Evolutionary conservation across 1,284 basidiomycete species (phyloP).

Genomic region (Chondrostereum purpureum): DNA sequence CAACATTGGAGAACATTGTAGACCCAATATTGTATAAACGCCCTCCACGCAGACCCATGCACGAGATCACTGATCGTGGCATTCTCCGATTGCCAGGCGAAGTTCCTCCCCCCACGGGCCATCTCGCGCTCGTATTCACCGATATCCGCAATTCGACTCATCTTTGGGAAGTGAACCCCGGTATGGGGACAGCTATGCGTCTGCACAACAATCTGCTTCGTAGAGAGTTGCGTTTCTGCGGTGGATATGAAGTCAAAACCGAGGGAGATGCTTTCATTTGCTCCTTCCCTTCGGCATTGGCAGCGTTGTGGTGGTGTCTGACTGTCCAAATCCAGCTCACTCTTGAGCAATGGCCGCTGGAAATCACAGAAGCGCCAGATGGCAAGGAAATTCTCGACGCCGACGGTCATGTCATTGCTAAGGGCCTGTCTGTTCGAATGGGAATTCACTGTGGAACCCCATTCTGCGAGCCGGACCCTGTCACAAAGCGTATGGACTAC

Average conservation of each 20-base stretch:
- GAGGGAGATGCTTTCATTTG: slow-evolving; percentile 99
- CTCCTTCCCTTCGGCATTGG: slow-evolving; percentile 85
- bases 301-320: slow-evolving; percentile 90
- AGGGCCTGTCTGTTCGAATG: slow-evolving; percentile 95
- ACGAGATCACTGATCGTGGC: slow-evolving; percentile 44
- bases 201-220: slow-evolving; percentile 88
- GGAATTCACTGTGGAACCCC: slow-evolving; percentile 93
- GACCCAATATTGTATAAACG: slow-evolving; percentile 34
- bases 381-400: slow-evolving; percentile 78
- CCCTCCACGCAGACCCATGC: slow-evolving; percentile 24
- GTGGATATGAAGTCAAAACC: slow-evolving; percentile 98
- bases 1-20: slow-evolving; percentile 36
- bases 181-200: slow-evolving; percentile 94
- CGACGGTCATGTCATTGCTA: slow-evolving; percentile 68
- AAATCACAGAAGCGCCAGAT: slow-evolving; percentile 91
- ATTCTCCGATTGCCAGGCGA: slow-evolving; percentile 71
- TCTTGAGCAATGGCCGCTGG: slow-evolving; percentile 87
- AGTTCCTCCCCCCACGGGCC: slow-evolving; percentile 83
- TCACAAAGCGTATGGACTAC: slow-evolving; percentile 97
- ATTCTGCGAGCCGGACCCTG: slow-evolving; percentile 89
- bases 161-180: slow-evolving; percentile 95
- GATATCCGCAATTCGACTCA: slow-evolving; percentile 98
- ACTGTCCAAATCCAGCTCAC: slow-evolving; percentile 85
- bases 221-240: slow-evolving; percentile 83
- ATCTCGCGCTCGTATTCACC: slow-evolving; percentile 94